Conservation (phyloP, 441 rosid species). For the Pelargonium citronellum region DNA sequence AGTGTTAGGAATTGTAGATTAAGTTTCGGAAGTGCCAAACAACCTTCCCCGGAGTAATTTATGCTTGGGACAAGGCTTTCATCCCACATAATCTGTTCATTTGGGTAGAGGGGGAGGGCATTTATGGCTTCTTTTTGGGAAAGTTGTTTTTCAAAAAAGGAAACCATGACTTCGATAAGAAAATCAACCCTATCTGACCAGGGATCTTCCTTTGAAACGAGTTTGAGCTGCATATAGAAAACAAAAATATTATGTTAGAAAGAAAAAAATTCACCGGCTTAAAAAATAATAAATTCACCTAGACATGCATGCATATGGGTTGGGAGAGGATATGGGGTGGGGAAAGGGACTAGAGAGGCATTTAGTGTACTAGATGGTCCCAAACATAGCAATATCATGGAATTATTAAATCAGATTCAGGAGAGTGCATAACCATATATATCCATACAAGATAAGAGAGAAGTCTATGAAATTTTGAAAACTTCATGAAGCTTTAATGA, state of each 20-base stretch:
- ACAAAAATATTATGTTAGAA: conserved; percentile 3
- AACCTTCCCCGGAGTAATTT: conserved; percentile 98
- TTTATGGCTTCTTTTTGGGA: conserved; percentile 98
- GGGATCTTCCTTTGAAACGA: conserved; percentile 69
- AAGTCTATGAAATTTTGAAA: neutral
- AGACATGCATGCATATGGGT: neutral
- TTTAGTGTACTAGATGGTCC: neutral
- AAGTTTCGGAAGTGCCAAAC: conserved; percentile 97
- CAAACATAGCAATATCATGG: neutral
- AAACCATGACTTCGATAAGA: conserved; percentile 87
- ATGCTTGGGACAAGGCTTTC: conserved; percentile 98
- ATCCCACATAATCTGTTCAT: conserved; percentile 99
- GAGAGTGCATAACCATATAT: neutral
- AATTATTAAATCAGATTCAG: neutral
- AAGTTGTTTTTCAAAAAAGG: conserved; percentile 85
- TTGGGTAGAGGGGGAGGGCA: conserved; percentile 96
- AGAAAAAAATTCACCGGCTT: neutral
- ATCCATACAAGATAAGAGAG: neutral
- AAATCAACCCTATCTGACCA: conserved; percentile 89
- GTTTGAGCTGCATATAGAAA: conserved; percentile 64
- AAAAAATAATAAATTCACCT: neutral
- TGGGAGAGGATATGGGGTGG: too few relatives aligned
- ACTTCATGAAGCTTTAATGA: neutral
- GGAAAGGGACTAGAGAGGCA: neutral
- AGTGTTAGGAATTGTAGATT: conserved; percentile 93